Evolutionary conservation across 345 rosid genomes (phyloP).

Genomic region (Anacardium occidentale): DNA sequence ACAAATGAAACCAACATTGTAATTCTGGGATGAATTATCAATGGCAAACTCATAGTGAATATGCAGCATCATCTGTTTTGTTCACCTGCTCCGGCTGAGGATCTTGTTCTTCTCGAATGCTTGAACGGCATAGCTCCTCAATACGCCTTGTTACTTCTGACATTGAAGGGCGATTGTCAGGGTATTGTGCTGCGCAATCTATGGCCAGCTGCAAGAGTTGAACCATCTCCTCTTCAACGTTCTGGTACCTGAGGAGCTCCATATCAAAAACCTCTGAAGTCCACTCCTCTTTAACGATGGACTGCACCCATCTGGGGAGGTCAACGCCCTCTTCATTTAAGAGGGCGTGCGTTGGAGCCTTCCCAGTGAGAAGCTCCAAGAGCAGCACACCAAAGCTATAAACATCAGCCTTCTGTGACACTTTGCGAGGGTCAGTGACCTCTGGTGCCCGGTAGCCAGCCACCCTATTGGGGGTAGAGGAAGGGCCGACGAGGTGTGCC

Average conservation of each 20-base stretch:
- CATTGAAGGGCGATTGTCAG: constrained; percentile 76
- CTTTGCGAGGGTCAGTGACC: constrained; percentile 81
- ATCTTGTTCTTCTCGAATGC: constrained; percentile 24
- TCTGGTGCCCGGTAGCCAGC: constrained; percentile 96
- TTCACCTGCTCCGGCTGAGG: constrained; percentile 30
- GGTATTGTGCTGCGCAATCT: constrained; percentile 84
- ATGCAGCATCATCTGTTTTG: constrained; percentile 21
- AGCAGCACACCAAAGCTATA: constrained; percentile 92
- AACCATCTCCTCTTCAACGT: constrained; percentile 77
- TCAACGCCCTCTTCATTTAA: constrained; percentile 92
- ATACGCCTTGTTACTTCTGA: constrained; percentile 56
- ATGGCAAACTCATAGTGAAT: constrained; percentile 33
- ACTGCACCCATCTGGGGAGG: constrained; percentile 93
- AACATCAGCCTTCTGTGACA: constrained; percentile 93
- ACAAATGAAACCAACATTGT: not conserved
- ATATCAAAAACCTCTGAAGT: constrained; percentile 80
- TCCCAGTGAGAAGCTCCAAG: constrained; percentile 83
- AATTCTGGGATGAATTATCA: not conserved
- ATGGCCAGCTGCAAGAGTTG: constrained; percentile 81
- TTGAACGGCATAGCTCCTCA: constrained; percentile 45
- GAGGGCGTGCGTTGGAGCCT: constrained; percentile 77
- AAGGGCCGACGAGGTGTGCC: constrained; percentile 72
- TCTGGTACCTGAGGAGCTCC: constrained; percentile 80
- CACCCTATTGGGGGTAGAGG: constrained; percentile 69
- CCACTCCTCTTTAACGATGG: constrained; percentile 86